phyloP scores from a whole-genome alignment of 2,329 filamentous ascomycete genomes.

The Fusarium tricinctum region DNA sequence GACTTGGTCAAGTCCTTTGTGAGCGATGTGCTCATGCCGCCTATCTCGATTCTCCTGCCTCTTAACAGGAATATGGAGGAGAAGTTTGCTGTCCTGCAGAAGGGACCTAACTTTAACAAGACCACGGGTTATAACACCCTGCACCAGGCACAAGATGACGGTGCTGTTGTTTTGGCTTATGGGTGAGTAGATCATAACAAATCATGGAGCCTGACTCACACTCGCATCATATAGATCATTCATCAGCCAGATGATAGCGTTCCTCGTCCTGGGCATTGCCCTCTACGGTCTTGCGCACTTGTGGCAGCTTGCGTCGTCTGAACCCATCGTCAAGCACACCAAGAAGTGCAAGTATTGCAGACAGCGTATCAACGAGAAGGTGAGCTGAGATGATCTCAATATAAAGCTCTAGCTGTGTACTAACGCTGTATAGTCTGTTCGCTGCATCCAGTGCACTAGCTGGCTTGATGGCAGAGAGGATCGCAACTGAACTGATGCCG shows the following conservation, averaged over 20 bases:
- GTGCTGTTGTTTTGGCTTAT: conserved; percentile 79
- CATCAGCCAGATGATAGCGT: conserved; percentile 74
- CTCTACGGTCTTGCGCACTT: conserved; percentile 74
- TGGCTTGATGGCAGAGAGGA: conserved; percentile 67
- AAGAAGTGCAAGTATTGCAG: conserved; percentile 78
- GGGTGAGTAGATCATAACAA: conserved; percentile 61
- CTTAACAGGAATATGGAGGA: conserved; percentile 79
- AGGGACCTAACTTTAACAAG: conserved; percentile 67
- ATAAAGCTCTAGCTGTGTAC: neutral
- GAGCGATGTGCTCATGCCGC: conserved; percentile 76
- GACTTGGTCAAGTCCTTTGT: conserved; percentile 80
- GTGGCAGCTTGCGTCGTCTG: conserved; percentile 72
- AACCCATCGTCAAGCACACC: conserved; percentile 79
- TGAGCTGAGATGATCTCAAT: conserved; percentile 48
- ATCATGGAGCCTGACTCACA: neutral
- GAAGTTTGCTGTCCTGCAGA: conserved; percentile 76
- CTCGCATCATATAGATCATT: conserved; percentile 62
- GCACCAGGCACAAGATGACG: conserved; percentile 76
- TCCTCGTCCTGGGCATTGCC: conserved; percentile 74
- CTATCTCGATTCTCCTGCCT: conserved; percentile 77
- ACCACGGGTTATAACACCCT: conserved; percentile 77
- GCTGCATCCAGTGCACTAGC: conserved; percentile 65
- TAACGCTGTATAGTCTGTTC: conserved; percentile 54
- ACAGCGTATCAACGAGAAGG: conserved; percentile 74
- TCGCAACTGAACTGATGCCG: neutral